A percentile compares a stretch with the other conserved stretches of the same genome.
phyloP scores from a whole-genome alignment of 2,329 filamentous ascomycete species.

The Thelonectria olida region DNA sequence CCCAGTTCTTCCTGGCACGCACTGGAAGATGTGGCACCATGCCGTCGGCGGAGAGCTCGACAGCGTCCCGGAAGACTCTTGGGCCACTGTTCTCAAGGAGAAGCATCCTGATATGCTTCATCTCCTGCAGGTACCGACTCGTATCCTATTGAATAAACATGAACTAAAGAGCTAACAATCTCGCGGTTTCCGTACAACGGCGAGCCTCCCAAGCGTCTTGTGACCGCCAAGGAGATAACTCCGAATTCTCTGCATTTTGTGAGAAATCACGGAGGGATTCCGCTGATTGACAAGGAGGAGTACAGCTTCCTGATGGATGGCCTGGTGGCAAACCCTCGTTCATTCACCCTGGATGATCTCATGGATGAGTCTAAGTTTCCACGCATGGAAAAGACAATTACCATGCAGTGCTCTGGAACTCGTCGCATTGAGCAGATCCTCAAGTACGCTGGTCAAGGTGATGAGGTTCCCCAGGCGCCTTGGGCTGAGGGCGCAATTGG shows the following conservation, averaged over 20 bases:
- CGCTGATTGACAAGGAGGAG: constrained; percentile 66
- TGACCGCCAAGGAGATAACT: constrained; percentile 65
- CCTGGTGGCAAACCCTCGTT: constrained; percentile 66
- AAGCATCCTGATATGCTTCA: constrained; percentile 70
- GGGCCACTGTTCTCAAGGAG: constrained; percentile 63
- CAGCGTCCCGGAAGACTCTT: constrained; percentile 65
- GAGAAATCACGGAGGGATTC: constrained; percentile 77
- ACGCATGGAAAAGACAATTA: constrained; percentile 65
- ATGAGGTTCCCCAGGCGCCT: constrained; percentile 64
- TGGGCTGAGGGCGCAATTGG: constrained; percentile 76
- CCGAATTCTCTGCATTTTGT: constrained; percentile 70
- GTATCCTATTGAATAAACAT: too few relatives aligned
- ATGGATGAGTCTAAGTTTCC: constrained; percentile 69
- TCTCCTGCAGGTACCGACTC: too few relatives aligned
- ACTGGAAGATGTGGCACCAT: constrained; percentile 68
- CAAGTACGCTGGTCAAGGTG: constrained; percentile 72
- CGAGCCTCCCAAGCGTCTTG: constrained; percentile 67
- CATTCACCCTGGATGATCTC: constrained; percentile 66
- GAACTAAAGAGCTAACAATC: too few relatives aligned
- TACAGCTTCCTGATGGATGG: constrained; percentile 67
- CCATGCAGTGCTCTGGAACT: constrained; percentile 75
- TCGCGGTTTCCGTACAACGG: constrained; percentile 74
- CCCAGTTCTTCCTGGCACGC: constrained; percentile 63
- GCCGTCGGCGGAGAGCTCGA: constrained; percentile 53
- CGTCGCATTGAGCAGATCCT: constrained; percentile 74